A percentile compares a stretch with the other conserved stretches of the same genome.
These are phyloP conservation scores for Phylloporus sp. DNA, from an alignment of 1,284 basidiomycete genomes.

Conservation along the genomic window DNA sequence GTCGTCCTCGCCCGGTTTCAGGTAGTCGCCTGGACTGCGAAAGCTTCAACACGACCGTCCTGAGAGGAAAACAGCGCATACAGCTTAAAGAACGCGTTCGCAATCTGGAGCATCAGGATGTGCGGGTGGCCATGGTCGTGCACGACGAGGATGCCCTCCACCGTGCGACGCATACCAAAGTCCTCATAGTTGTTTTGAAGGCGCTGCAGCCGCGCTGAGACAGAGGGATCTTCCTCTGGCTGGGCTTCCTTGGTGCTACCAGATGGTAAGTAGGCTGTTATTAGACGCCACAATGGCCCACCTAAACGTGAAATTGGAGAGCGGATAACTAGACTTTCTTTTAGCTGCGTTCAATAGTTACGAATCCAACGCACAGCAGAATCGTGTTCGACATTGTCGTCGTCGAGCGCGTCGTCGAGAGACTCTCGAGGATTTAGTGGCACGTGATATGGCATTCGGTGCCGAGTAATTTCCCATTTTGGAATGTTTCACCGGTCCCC, in stretches of 20 bases:
- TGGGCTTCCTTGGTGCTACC: constrained; percentile 90
- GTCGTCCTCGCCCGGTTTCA: constrained; percentile 95
- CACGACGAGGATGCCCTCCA: constrained; percentile 96
- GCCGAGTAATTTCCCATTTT: constrained; percentile 19
- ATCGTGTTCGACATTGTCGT: constrained; percentile 77
- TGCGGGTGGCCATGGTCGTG: constrained; percentile 95
- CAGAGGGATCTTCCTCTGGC: constrained; percentile 95
- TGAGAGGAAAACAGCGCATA: constrained; percentile 47
- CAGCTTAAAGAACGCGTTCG: constrained; percentile 99
- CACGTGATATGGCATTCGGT: constrained; percentile 28
- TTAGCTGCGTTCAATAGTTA: constrained; percentile 7
- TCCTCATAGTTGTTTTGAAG: constrained; percentile 97
- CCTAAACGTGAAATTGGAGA: constrained; percentile 92
- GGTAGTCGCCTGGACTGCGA: constrained; percentile 94
- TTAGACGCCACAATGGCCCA: constrained; percentile 29
- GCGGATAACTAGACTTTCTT: constrained; percentile 64
- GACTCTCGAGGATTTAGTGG: neutral
- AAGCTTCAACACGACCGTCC: neutral
- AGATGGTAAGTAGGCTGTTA: constrained; percentile 9
- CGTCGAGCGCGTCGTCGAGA: constrained; percentile 29
- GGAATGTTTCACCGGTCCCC: neutral
- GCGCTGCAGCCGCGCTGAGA: constrained; percentile 86
- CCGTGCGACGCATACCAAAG: constrained; percentile 92
- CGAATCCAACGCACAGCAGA: constrained; percentile 61
- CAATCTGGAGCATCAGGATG: constrained; percentile 97